Conservation (phyloP, 176 grass and related monocot genomes). For the Zoysia japonica region DNA sequence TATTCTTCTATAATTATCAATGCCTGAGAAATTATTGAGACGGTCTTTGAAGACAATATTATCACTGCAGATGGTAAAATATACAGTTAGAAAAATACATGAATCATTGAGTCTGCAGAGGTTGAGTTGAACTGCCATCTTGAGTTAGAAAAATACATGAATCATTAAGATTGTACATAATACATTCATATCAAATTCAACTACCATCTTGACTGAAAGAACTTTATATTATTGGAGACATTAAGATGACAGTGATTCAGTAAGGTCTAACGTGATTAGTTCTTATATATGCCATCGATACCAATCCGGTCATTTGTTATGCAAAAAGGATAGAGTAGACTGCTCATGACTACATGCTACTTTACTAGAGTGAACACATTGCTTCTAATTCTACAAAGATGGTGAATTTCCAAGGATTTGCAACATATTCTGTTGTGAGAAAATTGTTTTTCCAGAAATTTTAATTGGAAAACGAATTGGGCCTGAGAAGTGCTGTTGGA, state of each 20-base stretch:
- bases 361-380: neutral
- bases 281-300: neutral
- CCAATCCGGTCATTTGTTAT: neutral
- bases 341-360: neutral
- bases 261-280: neutral
- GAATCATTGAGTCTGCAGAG: neutral
- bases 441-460: too few species aligned
- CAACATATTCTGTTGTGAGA: neutral
- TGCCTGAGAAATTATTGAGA: slow-evolving; percentile 68
- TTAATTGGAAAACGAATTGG: too few species aligned
- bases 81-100: slow-evolving; percentile 8
- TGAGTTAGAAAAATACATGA: neutral
- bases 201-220: neutral
- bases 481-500: too few species aligned
- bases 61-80: slow-evolving; percentile 54
- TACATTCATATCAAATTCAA: neutral
- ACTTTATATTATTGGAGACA: neutral
- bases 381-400: neutral
- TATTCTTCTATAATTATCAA: slow-evolving; percentile 79
- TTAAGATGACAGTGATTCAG: neutral
- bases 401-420: neutral
- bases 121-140: too few species aligned
- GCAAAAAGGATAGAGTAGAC: neutral
- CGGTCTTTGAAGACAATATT: slow-evolving; percentile 95
- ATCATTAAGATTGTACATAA: neutral